These are phyloP conservation scores for Pontederia crassipes DNA, from an alignment of 176 grass and related monocot genomes.

Conservation along the genomic window DNA sequence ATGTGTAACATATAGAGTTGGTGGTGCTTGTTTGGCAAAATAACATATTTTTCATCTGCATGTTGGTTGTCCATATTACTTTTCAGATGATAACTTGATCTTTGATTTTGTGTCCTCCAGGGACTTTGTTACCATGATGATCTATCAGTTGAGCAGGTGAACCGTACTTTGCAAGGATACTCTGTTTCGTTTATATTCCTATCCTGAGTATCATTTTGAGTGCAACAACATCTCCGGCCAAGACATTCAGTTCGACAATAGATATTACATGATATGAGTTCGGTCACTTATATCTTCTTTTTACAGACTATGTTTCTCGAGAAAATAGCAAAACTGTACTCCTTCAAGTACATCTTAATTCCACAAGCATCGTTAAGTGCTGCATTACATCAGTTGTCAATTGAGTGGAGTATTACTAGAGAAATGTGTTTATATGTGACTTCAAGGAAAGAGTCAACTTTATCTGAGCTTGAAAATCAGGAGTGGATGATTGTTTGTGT, in stretches of 20 bases:
- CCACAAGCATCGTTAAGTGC: slow-evolving; percentile 6
- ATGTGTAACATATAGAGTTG: too few species aligned
- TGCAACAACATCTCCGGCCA: too few species aligned
- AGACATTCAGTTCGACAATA: neutral
- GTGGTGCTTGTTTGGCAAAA: too few species aligned
- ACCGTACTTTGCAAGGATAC: neutral
- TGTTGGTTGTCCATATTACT: too few species aligned
- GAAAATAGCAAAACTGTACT: slow-evolving; percentile 29
- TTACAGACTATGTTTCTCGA: slow-evolving; percentile 50
- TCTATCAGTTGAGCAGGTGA: slow-evolving; percentile 39
- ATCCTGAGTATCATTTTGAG: too few species aligned
- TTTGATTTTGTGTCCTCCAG: slow-evolving; percentile 18
- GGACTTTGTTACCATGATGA: slow-evolving; percentile 39
- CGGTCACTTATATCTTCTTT: slow-evolving; percentile 7
- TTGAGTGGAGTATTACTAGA: slow-evolving; percentile 36
- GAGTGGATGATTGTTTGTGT: slow-evolving; percentile 44
- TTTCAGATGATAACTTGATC: neutral
- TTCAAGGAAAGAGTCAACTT: slow-evolving; percentile 33
- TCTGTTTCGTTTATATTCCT: too few species aligned
- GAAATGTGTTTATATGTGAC: slow-evolving; percentile 53
- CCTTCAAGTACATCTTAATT: slow-evolving; percentile 23
- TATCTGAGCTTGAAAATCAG: slow-evolving; percentile 38
- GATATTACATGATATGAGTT: neutral
- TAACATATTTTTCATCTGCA: neutral
- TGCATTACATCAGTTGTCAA: slow-evolving; percentile 25